These are phyloP conservation scores for Metschnikowia dekortorum DNA, from an alignment of 805 yeast genomes.

Conservation along the genomic window DNA sequence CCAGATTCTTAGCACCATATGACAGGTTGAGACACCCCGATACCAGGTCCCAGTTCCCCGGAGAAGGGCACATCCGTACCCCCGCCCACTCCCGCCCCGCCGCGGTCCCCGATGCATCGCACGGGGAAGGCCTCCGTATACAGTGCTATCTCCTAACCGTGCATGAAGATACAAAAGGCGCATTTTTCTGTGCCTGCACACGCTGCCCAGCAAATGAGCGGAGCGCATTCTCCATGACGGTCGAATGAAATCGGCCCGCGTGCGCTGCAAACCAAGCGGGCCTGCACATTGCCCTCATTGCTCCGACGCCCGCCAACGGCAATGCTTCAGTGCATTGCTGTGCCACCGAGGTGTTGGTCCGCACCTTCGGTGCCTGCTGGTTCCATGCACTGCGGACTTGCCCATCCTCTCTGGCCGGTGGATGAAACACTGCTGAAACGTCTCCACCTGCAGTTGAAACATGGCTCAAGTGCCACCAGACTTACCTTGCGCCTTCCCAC, in stretches of 20 bases:
- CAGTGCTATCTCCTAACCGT: not conserved
- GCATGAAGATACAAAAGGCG: not conserved
- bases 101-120: no score
- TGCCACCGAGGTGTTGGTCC: not conserved
- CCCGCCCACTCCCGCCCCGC: no score
- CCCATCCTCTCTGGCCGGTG: no score
- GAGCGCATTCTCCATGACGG: not conserved
- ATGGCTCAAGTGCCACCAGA: no score
- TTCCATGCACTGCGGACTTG: no score
- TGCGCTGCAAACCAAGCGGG: not conserved
- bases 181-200: not conserved
- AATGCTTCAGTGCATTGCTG: not conserved
- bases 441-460: no score
- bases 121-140: not conserved
- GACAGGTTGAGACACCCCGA: no score
- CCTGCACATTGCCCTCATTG: not conserved
- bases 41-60: no score
- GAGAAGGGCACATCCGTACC: no score
- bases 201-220: not conserved
- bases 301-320: not conserved
- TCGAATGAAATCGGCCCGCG: not conserved
- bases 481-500: not conserved
- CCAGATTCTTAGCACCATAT: no score
- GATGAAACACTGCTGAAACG: no score
- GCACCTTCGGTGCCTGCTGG: no score